Percentiles rank a stretch among this genome's conserved stretches.
These are phyloP conservation scores for Lathyrus sativus DNA, from an alignment of 306 rosid species.

Conservation along the genomic window DNA sequence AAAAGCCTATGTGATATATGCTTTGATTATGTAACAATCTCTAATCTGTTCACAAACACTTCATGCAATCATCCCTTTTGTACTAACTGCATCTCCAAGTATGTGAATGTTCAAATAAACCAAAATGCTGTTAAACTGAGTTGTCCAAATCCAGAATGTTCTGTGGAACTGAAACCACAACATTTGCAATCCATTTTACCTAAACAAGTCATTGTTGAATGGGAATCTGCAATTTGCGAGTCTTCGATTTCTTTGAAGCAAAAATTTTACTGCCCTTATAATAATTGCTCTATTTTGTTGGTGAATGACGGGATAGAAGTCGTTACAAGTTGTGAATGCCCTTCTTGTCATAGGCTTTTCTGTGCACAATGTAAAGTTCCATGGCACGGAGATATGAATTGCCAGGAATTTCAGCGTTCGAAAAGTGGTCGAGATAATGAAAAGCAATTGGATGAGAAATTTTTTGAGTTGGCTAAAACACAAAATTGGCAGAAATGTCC, in stretches of 20 bases:
- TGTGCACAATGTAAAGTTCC: constrained; percentile 38
- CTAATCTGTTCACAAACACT: background rate
- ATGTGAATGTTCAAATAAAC: background rate
- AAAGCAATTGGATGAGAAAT: constrained; percentile 1
- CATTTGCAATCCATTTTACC: constrained; percentile 10
- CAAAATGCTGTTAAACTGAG: background rate
- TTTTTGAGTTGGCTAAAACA: constrained; percentile 10
- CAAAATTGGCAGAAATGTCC: constrained; percentile 31
- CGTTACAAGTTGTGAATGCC: constrained; percentile 25
- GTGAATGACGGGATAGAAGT: background rate
- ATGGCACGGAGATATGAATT: constrained; percentile 25
- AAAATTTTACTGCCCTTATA: constrained; percentile 3
- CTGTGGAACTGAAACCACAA: background rate
- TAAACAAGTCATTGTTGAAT: background rate
- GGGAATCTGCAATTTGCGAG: constrained; percentile 9
- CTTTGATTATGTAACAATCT: background rate
- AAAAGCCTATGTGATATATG: constrained; percentile 19
- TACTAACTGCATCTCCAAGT: constrained; percentile 6
- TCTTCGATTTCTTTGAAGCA: background rate
- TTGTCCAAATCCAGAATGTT: constrained; percentile 22
- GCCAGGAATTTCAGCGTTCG: background rate
- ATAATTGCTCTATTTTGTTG: constrained; percentile 22
- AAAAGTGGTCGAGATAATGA: background rate
- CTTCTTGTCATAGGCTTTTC: constrained; percentile 29
- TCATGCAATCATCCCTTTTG: constrained; percentile 30